Base-by-base conservation (phyloP, 2,329 filamentous ascomycete genomes). In the Corinectria fuckeliana region DNA sequence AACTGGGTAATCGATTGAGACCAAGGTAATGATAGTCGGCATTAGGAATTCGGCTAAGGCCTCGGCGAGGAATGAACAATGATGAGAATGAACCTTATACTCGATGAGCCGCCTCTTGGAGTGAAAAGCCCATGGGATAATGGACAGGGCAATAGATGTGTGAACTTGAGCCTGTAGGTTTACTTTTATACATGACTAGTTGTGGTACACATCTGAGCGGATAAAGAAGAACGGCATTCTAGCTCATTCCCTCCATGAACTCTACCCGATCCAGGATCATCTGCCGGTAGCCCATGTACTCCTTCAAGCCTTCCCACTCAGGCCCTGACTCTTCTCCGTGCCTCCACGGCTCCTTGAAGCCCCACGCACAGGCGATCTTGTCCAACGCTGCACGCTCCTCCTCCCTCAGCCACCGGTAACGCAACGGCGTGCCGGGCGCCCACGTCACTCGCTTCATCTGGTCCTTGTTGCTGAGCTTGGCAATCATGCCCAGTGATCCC, bases 381-480 rank as follows among this genome's bases (percentile, higher is more conserved):
- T 99, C 95, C 64, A 97, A 81, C 1, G 93, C 92, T 3, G 89
- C 91, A 21, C 95, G 84, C 80, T 99, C 93, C 64, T 97, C 93
- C 74, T 98, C 95, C 30, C 92, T 84, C 53, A 96, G 75, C 91
- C 93, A 98, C 13, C 95, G 85, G 70, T 92, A 85, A 62, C 90
- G 85, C 63, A 98, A 78, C 20, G 91, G 90, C 30, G 92, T 89
- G 10, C 95, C 95, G 0, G 87, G 87, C 8, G 90, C 83, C 95
- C 95, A 99, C 2, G 92, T 93, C 5, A 98, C 92, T 18, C 95
- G 87, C 70, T 90, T 89, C 91, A 97, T 97, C 76, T 98, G 93
- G 74, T 98, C 93, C 76, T 97, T 97, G 60, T 89, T 84, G 30
- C 94, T 97, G 23, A 92, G 88, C 59, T 96, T 81, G 8, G 94